Evolutionary conservation across 2,329 filamentous ascomycete species (phyloP).

Genomic region (Aureobasidium namibiae): DNA sequence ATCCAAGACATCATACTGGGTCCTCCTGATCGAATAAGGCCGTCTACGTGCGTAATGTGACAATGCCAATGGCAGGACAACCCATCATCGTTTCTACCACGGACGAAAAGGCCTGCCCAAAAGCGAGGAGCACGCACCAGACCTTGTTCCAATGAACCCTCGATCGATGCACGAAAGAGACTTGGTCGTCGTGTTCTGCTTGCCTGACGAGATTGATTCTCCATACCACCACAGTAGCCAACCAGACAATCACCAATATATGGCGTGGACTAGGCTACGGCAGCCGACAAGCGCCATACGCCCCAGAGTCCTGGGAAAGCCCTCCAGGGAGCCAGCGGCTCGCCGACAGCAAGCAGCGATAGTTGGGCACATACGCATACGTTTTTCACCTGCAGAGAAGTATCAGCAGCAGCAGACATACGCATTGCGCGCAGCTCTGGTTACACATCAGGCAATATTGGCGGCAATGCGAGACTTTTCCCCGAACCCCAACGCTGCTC

Average conservation of each 20-base stretch:
- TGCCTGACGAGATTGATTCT: conserved; percentile 1
- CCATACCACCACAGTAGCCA: conserved; percentile 5
- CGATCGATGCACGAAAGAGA: background rate
- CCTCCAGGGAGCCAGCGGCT: background rate
- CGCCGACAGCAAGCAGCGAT: background rate
- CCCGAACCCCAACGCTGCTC: conserved; percentile 1
- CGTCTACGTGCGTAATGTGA: background rate
- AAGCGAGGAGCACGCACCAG: background rate
- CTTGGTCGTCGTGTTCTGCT: background rate
- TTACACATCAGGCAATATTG: conserved; percentile 7
- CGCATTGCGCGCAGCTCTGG: background rate
- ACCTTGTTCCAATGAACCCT: background rate
- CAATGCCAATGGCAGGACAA: background rate
- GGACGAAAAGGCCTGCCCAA: background rate
- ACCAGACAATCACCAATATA: conserved; percentile 5
- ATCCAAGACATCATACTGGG: background rate
- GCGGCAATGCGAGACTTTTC: background rate
- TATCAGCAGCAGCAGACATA: background rate
- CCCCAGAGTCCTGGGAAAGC: background rate
- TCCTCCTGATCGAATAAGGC: background rate
- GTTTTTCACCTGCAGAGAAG: background rate
- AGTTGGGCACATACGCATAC: background rate
- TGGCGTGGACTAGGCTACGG: background rate
- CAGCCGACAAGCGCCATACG: conserved; percentile 7
- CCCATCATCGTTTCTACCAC: background rate